Evolutionary conservation across 345 rosid genomes (phyloP).

Genomic region (Melaleuca alternifolia): DNA sequence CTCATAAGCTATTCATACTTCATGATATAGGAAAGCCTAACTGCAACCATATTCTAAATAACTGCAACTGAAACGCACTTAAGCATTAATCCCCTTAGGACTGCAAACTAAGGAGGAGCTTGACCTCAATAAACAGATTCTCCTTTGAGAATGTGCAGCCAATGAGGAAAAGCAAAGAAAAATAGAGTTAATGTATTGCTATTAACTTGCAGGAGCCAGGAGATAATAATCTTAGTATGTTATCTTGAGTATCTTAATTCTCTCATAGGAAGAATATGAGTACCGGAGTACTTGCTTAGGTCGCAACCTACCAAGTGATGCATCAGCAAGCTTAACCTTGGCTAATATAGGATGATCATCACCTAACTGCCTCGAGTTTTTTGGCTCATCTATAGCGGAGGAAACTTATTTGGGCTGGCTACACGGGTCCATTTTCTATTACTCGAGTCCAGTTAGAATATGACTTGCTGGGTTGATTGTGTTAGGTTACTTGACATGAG

Average conservation of each 20-base stretch:
- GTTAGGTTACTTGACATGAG: background rate
- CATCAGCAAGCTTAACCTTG: background rate
- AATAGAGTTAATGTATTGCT: background rate
- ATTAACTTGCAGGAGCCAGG: background rate
- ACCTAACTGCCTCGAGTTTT: background rate
- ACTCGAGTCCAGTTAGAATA: background rate
- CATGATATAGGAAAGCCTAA: background rate
- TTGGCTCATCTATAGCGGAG: background rate
- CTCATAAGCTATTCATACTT: background rate
- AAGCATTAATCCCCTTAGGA: background rate
- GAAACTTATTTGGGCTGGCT: background rate
- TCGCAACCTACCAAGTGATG: background rate
- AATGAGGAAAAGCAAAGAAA: background rate
- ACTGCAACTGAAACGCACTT: background rate
- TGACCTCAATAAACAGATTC: background rate
- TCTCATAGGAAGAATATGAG: background rate
- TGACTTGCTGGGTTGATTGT: background rate
- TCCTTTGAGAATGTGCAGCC: background rate
- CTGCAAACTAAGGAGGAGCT: background rate
- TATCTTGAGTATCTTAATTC: background rate
- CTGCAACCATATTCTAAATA: background rate
- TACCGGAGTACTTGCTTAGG: background rate
- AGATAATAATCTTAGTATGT: background rate
- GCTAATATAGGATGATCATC: background rate
- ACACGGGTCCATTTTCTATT: background rate